phyloP scores from a whole-genome alignment of 2,329 filamentous ascomycete genomes.

The Lithohypha guttulata region DNA sequence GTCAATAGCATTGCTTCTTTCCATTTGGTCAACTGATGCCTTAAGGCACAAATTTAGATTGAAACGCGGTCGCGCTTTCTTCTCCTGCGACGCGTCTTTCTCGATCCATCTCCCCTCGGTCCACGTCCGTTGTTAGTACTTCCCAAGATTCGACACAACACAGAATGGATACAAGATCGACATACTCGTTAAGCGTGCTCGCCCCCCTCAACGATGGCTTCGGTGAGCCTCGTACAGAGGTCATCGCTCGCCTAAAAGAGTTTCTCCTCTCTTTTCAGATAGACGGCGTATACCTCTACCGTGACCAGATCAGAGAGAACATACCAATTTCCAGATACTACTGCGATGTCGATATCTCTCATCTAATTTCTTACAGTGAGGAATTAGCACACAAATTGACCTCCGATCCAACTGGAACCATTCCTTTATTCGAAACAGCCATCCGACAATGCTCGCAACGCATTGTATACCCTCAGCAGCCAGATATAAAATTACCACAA shows the following conservation, averaged over 20 bases:
- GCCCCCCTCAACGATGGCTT: conserved; percentile 54
- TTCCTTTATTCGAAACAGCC: conserved; percentile 84
- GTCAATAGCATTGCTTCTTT: no score
- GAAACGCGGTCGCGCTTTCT: no score
- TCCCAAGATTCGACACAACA: no score
- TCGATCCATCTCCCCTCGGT: neutral
- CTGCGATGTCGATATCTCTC: conserved; percentile 90
- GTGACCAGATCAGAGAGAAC: conserved; percentile 93
- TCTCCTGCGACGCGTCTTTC: conserved; percentile 11
- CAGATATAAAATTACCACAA: conserved; percentile 62
- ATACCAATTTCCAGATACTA: conserved; percentile 88
- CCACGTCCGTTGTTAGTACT: no score
- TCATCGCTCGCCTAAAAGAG: conserved; percentile 70
- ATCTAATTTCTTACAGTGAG: conserved; percentile 92
- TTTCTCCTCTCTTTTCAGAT: conserved; percentile 92
- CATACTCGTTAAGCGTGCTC: conserved; percentile 76
- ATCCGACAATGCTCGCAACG: conserved; percentile 83
- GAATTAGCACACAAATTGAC: conserved; percentile 83
- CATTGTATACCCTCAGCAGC: conserved; percentile 74
- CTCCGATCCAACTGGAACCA: conserved; percentile 82
- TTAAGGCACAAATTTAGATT: neutral
- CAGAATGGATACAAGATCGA: conserved; percentile 74
- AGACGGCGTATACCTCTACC: conserved; percentile 92
- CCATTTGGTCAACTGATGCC: neutral
- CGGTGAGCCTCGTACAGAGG: conserved; percentile 58